Base-by-base conservation (phyloP, 805 yeast genomes). In the Vanderwaltozyma tropicalis region DNA sequence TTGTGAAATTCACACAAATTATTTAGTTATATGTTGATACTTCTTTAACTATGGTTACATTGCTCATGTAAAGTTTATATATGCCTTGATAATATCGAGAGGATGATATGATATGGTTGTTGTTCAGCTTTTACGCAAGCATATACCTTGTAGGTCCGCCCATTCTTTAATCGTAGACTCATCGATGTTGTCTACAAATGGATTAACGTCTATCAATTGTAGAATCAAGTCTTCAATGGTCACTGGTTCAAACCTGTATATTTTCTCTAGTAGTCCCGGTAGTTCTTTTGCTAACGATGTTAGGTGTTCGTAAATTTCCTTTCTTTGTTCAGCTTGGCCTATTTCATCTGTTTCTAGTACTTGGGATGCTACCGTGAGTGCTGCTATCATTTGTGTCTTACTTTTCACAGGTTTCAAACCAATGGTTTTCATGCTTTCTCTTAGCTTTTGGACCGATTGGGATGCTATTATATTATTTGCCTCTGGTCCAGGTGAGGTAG, bases 81-180 rank as follows among this genome's bases (percentile, higher is more conserved):
- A n/a, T n/a, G n/a, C n/a, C n/a, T n/a, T n/a, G n/a, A n/a, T n/a
- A n/a, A n/a, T n/a, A n/a, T n/a, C n/a, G n/a, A n/a, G n/a, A n/a
- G n/a, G n/a, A n/a, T n/a, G n/a, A n/a, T n/a, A 20, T 31, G 17
- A 10, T 12, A 31, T n/a, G 20, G 7, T 8, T 30, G 26, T 11
- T 4, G 7, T 15, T n/a, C 25, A 32, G 18, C 24, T 26, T 37
- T 45, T 21, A 4, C 49, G 46, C 21, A 53, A 28, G 26, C 56
- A 53, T n/a, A 59, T 49, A 10, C 63, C 62, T 34, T 55, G 52
- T 5, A 24, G 19, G 24, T 56, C 62, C 1, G 61, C 61, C 63
- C 63, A 59, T 21, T 49, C 52, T 20, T 49, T 50, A 21, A 59
- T 45, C 4, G 55, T 51, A 12, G 38, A 20, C 24, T 51, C 59